phyloP scores from a whole-genome alignment of 768 basidiomycete species.

The Amanita inopinata region DNA sequence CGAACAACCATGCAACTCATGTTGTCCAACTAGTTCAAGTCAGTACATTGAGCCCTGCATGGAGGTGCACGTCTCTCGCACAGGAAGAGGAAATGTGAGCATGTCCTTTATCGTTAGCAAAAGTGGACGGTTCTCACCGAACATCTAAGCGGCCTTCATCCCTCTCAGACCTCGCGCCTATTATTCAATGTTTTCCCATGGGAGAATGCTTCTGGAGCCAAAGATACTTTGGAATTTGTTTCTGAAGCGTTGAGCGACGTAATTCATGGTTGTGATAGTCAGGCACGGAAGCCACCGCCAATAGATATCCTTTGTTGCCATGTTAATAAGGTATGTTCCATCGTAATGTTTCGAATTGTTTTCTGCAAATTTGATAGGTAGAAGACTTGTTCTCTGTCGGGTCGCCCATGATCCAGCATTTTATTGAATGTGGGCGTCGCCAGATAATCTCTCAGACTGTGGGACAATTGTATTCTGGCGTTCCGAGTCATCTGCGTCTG shows the following conservation, averaged over 20 bases:
- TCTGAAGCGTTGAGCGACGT: conserved; percentile 38
- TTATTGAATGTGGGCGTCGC: conserved; percentile 44
- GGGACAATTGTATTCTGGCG: conserved; percentile 38
- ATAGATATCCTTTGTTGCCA: conserved; percentile 44
- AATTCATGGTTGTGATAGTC: conserved; percentile 35
- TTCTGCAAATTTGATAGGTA: neutral
- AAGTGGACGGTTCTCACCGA: too few relatives aligned
- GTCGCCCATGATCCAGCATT: conserved; percentile 25
- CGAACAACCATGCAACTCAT: conserved; percentile 34
- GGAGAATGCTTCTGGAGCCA: conserved; percentile 24
- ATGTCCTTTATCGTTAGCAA: too few relatives aligned
- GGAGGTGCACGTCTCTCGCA: conserved; percentile 42
- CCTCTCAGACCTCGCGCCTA: conserved; percentile 38
- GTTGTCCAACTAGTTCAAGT: conserved; percentile 46
- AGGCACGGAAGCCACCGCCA: conserved; percentile 37
- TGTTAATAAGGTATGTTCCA: conserved; percentile 29
- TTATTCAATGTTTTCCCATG: conserved; percentile 33
- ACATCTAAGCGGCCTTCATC: conserved; percentile 26
- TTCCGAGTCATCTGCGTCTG: conserved; percentile 41
- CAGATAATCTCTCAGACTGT: conserved; percentile 22
- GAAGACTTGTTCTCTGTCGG: conserved; percentile 10
- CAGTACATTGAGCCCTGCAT: conserved; percentile 56
- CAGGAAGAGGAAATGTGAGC: conserved; percentile 33
- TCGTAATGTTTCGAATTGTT: too few relatives aligned
- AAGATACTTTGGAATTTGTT: conserved; percentile 42